Conservation (phyloP, 176 grass and related monocot genomes). For the Aegilops tauschii region DNA sequence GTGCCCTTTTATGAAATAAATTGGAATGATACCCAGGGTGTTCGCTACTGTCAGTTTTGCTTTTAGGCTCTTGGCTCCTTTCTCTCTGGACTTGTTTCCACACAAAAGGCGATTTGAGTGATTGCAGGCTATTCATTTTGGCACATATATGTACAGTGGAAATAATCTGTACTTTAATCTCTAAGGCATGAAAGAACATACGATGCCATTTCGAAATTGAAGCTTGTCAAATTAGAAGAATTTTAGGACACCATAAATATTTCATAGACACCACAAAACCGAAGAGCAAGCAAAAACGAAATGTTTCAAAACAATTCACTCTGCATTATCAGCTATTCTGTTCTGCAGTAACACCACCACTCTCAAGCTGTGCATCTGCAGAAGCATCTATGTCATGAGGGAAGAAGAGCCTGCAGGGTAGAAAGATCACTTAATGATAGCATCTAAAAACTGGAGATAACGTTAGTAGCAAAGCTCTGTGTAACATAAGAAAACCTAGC, state of each 20-base stretch:
- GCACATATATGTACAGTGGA: neutral
- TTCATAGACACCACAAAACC: neutral
- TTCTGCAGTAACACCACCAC: conserved; percentile 27
- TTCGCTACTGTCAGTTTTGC: neutral
- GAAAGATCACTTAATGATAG: conserved; percentile 14
- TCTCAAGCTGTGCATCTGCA: conserved; percentile 71
- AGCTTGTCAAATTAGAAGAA: neutral
- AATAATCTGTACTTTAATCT: neutral
- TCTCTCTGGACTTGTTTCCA: neutral
- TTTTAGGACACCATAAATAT: neutral
- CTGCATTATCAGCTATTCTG: conserved; percentile 40
- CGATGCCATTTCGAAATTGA: neutral
- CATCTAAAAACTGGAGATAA: neutral
- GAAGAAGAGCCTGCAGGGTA: conserved; percentile 78
- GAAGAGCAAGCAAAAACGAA: neutral
- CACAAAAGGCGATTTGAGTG: neutral
- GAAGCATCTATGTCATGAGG: conserved; percentile 81
- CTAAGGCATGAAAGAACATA: neutral
- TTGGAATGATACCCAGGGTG: neutral
- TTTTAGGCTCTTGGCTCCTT: neutral
- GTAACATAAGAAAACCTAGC: neutral
- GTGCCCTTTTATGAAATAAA: neutral
- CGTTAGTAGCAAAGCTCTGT: neutral
- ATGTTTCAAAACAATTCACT: neutral
- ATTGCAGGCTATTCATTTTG: neutral